Evolutionary conservation across 176 grass and related monocot species (phyloP).

Genomic region (Phoenix dactylifera): DNA sequence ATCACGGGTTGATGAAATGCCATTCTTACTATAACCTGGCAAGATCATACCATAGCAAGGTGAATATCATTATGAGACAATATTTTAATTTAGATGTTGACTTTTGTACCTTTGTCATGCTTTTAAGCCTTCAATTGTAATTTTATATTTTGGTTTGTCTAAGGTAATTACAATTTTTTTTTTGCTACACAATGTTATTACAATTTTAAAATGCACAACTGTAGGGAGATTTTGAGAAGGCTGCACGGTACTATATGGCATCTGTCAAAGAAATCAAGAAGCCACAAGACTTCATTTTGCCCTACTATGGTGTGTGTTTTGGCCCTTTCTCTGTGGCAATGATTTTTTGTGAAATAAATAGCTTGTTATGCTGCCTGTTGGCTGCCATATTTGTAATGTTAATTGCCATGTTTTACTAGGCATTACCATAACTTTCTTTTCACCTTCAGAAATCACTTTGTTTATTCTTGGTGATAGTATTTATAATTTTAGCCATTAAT

Average conservation of each 20-base stretch:
- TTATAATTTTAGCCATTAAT: too few relatives aligned
- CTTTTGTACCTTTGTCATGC: too few relatives aligned
- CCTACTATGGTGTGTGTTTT: constrained; percentile 60
- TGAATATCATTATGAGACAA: constrained; percentile 7
- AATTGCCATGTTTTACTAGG: too few relatives aligned
- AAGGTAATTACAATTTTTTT: too few relatives aligned
- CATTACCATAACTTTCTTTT: too few relatives aligned
- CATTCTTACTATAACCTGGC: constrained; percentile 93
- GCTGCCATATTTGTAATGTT: neutral
- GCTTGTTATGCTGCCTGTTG: neutral
- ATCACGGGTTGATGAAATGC: constrained; percentile 64
- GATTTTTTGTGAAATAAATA: neutral
- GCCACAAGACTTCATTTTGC: constrained; percentile 90
- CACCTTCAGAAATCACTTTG: too few relatives aligned
- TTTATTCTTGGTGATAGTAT: too few relatives aligned
- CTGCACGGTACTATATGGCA: constrained; percentile 79
- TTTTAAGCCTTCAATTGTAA: too few relatives aligned
- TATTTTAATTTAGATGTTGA: too few relatives aligned
- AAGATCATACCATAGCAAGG: constrained; percentile 97
- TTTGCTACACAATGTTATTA: too few relatives aligned
- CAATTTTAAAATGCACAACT: constrained; percentile 8
- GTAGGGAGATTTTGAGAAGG: constrained; percentile 87
- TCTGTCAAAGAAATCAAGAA: constrained; percentile 88
- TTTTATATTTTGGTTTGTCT: too few relatives aligned
- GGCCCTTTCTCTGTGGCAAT: neutral